Base-by-base conservation (phyloP, 441 rosid genomes). In the Omphalea diandra region DNA sequence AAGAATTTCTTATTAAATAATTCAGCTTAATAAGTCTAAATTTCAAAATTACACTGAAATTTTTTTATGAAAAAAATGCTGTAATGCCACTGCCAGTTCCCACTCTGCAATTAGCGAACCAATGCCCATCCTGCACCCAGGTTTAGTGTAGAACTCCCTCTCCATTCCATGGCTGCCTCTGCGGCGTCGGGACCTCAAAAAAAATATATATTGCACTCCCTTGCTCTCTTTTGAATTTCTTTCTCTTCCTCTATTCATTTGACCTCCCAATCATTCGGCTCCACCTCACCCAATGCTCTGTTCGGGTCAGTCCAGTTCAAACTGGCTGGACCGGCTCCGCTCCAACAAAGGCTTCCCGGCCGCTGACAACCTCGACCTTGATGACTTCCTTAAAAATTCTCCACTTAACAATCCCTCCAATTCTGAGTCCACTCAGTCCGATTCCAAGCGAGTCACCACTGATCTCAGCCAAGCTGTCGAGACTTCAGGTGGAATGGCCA, bases 321-420 rank as follows among this genome's bases (percentile, higher is more conserved):
- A 78, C 76, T 94, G 98, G 97, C 86, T 94, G 60, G 90, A 87
- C 76, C 95, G 98, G 15, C 92, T 94, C 67, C 90, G 98, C 29
- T 77, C 93, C 53, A 84, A 65, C 82, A 90, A 81, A 79, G 98
- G 98, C 78, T 74, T 94, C 63, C 84, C 97, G 10, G 52, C 80
- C 44, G 82, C 74, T 53, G 91, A 86, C 36, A 75, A 84, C 77
- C 79, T 80, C 77, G 87, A 79, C 67, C 95, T 90, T 68, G 94
- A 80, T 72, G 81, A 82, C 66, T 91, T 85, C 81, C 91, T 92
- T 72, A 43, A 53, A 65, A 61, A 32, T 70, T 59, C 69, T 73
- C 75, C 76, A 20, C 67, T 11, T 67, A 4, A 81, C 54, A 47
- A 65, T 56, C 52, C 77, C 32, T 70, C 83, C 17, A 64, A 59